These are phyloP conservation scores for Diaporthe nobilis DNA, from an alignment of 2,329 filamentous ascomycete genomes.

Conservation along the genomic window DNA sequence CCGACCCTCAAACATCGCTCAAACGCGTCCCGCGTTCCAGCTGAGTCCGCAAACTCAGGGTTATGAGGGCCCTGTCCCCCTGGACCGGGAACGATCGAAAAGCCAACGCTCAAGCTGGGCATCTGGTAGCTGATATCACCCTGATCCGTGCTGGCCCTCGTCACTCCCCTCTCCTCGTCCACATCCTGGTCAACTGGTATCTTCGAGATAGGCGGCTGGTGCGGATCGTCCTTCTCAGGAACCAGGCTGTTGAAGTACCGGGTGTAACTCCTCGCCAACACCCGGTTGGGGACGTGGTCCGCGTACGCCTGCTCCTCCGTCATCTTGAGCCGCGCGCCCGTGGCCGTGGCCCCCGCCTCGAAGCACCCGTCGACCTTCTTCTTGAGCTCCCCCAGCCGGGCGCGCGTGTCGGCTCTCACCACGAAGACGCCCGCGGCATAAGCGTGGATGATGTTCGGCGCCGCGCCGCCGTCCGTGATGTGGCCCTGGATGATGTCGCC, in stretches of 20 bases:
- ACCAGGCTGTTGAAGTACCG: conserved; percentile 59
- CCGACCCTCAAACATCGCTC: conserved; percentile 60
- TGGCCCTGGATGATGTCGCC: conserved; percentile 65
- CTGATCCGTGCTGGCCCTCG: conserved; percentile 71
- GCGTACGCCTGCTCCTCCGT: conserved; percentile 61
- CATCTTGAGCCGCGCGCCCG: conserved; percentile 63
- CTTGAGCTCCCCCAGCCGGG: conserved; percentile 56
- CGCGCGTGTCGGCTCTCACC: conserved; percentile 59
- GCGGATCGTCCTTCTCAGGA: conserved; percentile 46
- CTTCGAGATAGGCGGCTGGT: conserved; percentile 34
- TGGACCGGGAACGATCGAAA: conserved; percentile 62
- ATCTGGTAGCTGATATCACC: conserved; percentile 71
- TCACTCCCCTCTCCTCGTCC: conserved; percentile 57
- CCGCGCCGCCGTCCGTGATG: conserved; percentile 66
- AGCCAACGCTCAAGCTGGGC: conserved; percentile 67
- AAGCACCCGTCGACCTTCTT: conserved; percentile 60
- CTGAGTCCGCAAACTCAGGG: conserved; percentile 64
- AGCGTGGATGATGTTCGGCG: conserved; percentile 70
- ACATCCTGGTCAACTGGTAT: conserved; percentile 52
- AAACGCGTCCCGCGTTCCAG: conserved; percentile 64
- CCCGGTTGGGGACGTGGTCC: conserved; percentile 68
- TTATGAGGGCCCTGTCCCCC: conserved; percentile 65
- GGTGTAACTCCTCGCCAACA: conserved; percentile 61
- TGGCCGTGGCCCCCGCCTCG: conserved; percentile 54
- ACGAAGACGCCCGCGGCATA: conserved; percentile 60